phyloP scores from a whole-genome alignment of 139 green algal species.

The Nannochloris sp. region DNA sequence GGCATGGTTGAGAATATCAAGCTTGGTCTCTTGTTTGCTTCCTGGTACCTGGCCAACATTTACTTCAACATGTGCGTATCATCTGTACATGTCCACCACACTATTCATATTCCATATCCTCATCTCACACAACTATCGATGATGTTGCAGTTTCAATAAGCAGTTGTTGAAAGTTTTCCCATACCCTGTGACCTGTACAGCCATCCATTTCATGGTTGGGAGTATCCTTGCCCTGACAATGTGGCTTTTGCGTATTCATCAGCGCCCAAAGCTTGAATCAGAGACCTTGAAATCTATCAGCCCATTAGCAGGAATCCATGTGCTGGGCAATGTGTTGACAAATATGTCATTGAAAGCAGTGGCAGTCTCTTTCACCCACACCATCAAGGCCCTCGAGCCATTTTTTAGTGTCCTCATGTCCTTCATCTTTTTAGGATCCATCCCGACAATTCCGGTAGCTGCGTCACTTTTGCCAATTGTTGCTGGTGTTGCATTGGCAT shows the following conservation, averaged over 20 bases:
- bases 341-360: conserved; percentile 93
- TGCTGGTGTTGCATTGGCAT: conserved; percentile 80
- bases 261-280: conserved; percentile 12
- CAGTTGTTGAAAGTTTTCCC: conserved; percentile 79
- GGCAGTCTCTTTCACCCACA: conserved; percentile 98
- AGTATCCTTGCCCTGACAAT: conserved; percentile 45
- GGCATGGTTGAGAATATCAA: neutral
- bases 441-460: conserved; percentile 56
- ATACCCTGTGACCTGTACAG: conserved; percentile 79
- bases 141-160: conserved; percentile 75
- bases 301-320: conserved; percentile 89
- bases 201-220: conserved; percentile 80
- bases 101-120: too few relatives aligned
- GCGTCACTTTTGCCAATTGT: conserved; percentile 82
- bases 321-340: conserved; percentile 93
- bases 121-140: conserved; percentile 14
- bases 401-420: conserved; percentile 90
- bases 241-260: conserved; percentile 62
- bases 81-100: neutral
- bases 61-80: conserved; percentile 93
- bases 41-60: conserved; percentile 96
- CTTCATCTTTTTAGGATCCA: conserved; percentile 74
- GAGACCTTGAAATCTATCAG: conserved; percentile 53
- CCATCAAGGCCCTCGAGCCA: conserved; percentile 96
- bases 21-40: conserved; percentile 59